These are phyloP conservation scores for Endothia cerciana DNA, from an alignment of 2,329 filamentous ascomycete genomes.

Conservation along the genomic window DNA sequence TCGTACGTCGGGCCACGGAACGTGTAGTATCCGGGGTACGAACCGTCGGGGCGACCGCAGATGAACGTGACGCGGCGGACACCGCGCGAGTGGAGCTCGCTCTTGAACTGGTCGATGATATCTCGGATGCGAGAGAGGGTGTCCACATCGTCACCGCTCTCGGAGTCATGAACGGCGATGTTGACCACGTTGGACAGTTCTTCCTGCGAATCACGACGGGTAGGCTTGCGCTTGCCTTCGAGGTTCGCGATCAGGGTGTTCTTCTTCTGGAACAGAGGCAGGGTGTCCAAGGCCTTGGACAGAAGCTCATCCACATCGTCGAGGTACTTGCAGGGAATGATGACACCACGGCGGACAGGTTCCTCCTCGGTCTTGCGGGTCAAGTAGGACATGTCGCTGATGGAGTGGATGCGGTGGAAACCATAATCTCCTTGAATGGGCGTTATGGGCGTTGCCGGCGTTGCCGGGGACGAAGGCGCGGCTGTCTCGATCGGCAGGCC, in stretches of 20 bases:
- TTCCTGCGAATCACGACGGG: conserved; percentile 63
- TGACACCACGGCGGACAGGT: conserved; percentile 87
- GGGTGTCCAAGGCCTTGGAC: conserved; percentile 79
- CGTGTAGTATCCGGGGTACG: conserved; percentile 96
- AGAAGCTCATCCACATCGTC: conserved; percentile 92
- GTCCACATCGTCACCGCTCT: conserved; percentile 81
- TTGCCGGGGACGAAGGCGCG: conserved; percentile 82
- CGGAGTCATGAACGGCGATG: conserved; percentile 85
- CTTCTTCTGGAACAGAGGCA: conserved; percentile 62
- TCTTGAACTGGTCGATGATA: conserved; percentile 79
- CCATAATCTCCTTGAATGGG: conserved; percentile 62
- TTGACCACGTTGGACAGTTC: conserved; percentile 93
- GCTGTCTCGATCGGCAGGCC: conserved; percentile 79
- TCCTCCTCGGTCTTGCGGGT: conserved; percentile 73
- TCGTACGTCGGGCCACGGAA: conserved; percentile 91
- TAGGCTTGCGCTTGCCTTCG: conserved; percentile 69
- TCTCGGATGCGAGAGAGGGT: conserved; percentile 74
- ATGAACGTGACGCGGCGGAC: conserved; percentile 95
- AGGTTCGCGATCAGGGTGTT: conserved; percentile 71
- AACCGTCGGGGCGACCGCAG: conserved; percentile 90
- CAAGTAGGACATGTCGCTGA: conserved; percentile 95
- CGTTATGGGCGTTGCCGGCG: conserved; percentile 38
- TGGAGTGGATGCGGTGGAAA: conserved; percentile 87
- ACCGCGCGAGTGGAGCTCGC: conserved; percentile 78
- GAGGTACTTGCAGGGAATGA: conserved; percentile 89